phyloP scores from a whole-genome alignment of 176 grass and related monocot genomes.

The Hsuehochloa calcarea region DNA sequence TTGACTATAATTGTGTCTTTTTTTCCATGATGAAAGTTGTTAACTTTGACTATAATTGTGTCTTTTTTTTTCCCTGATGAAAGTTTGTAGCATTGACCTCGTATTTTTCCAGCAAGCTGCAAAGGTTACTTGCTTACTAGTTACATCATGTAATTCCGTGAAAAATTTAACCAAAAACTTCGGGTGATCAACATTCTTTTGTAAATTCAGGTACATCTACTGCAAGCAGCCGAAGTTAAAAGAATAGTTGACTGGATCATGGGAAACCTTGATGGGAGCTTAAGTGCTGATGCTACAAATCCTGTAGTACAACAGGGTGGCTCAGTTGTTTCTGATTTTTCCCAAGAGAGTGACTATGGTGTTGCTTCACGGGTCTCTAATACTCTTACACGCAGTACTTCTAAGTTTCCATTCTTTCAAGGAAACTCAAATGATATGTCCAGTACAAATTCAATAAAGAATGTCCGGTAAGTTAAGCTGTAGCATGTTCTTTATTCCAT shows the following conservation, averaged over 20 bases:
- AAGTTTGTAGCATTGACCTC: background rate
- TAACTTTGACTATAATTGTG: background rate
- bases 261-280: constrained; percentile 78
- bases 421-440: constrained; percentile 72
- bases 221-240: constrained; percentile 94
- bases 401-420: constrained; percentile 64
- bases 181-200: constrained; percentile 32
- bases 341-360: constrained; percentile 52
- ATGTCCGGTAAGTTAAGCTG: constrained; percentile 63
- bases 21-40: background rate
- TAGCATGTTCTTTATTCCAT: background rate
- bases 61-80: background rate
- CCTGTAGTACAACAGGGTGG: constrained; percentile 16
- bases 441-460: constrained; percentile 77
- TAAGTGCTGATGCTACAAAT: constrained; percentile 53
- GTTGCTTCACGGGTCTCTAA: constrained; percentile 56
- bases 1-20: background rate
- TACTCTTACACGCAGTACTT: constrained; percentile 51
- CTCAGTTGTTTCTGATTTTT: constrained; percentile 43
- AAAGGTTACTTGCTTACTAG: background rate
- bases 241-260: constrained; percentile 86
- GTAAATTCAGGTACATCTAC: constrained; percentile 84
- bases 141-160: background rate
- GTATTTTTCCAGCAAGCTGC: background rate
- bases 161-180: background rate